Base-by-base conservation (phyloP, 78 protist genomes). In the Cavenderia fasciculata region DNA sequence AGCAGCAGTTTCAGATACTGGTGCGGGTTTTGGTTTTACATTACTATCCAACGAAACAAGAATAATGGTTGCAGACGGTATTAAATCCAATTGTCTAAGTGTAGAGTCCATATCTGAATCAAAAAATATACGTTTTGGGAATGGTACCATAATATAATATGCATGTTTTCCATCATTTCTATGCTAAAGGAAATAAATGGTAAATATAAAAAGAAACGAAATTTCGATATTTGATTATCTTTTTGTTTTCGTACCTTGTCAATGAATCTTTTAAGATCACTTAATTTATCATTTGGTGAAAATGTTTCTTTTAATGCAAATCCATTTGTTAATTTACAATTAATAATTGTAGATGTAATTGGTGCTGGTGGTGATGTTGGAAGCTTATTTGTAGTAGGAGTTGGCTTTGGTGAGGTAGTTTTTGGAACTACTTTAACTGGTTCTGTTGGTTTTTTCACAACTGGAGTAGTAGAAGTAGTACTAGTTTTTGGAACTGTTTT, bases 11-110 rank as follows among this genome's bases (percentile, higher is more conserved):
- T 61, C 23, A 36, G 1, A 4, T 11, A n/a, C 46, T 36, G 46
- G 70, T 61, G 70, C 21, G 14, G 41, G 46, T 16, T 19, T 61
- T 61, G 41, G 46, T 36, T 61, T 36, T 2, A 18, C n/a, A 36
- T 6, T 38, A 6, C 36, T 19, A 61, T 61, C 46, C 2, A 27
- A 27, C 6, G 63, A 57, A 27, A 29, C n/a, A 2, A 57, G 33
- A 25, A 29, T 72, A 46, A 72, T 34, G 6, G 79, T 72, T 36
- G 79, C 79, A 23, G 79, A 72, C n/a, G 79, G 79, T 1, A 72
- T 65, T 46, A 72, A 36, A 33, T 54, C 59, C 36, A 72, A 36
- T 12, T 52, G 40, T n/a, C 33, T 51, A 36, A 72, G 52, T 31
- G 66, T 52, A 36, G n/a, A 36, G 8, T 41, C 29, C 27, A 33